phyloP scores from a whole-genome alignment of 23 red algal genomes.

The Gracilaria domingensis region DNA sequence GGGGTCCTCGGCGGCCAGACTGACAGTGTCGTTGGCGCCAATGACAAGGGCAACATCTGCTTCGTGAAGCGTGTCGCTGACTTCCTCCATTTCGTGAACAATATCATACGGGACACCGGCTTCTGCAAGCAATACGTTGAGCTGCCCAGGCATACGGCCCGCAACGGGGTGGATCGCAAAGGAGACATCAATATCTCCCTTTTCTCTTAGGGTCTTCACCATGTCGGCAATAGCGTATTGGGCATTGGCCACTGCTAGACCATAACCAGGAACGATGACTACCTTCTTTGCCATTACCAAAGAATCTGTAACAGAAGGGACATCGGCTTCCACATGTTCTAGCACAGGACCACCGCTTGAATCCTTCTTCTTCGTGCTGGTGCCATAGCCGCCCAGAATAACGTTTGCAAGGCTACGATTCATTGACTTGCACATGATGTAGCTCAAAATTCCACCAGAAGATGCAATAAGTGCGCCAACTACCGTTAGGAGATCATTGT shows the following conservation, averaged over 20 bases:
- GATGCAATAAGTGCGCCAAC: constrained; percentile 77
- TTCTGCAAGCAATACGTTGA: constrained; percentile 76
- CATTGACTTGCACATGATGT: constrained; percentile 83
- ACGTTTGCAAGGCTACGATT: constrained; percentile 78
- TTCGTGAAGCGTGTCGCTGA: constrained; percentile 63
- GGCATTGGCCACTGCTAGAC: constrained; percentile 73
- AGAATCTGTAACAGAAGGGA: constrained; percentile 47
- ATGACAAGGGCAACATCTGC: constrained; percentile 71
- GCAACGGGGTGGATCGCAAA: constrained; percentile 82
- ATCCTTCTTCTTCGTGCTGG: constrained; percentile 66
- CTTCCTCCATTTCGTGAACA: constrained; percentile 81
- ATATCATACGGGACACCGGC: constrained; percentile 81
- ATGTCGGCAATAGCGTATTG: constrained; percentile 79
- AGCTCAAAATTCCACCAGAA: constrained; percentile 71
- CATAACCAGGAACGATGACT: constrained; percentile 80
- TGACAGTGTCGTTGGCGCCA: constrained; percentile 81
- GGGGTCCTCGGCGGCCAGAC: constrained; percentile 71
- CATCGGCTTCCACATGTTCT: constrained; percentile 57
- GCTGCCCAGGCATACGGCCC: constrained; percentile 73
- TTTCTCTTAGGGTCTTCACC: constrained; percentile 70
- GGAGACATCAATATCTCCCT: constrained; percentile 66
- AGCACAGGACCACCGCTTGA: constrained; percentile 36
- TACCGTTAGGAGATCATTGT: constrained; percentile 73
- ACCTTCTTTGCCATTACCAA: constrained; percentile 71
- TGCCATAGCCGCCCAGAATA: constrained; percentile 76